phyloP scores from a whole-genome alignment of 75 land plant species.

The Larix kaempferi region DNA sequence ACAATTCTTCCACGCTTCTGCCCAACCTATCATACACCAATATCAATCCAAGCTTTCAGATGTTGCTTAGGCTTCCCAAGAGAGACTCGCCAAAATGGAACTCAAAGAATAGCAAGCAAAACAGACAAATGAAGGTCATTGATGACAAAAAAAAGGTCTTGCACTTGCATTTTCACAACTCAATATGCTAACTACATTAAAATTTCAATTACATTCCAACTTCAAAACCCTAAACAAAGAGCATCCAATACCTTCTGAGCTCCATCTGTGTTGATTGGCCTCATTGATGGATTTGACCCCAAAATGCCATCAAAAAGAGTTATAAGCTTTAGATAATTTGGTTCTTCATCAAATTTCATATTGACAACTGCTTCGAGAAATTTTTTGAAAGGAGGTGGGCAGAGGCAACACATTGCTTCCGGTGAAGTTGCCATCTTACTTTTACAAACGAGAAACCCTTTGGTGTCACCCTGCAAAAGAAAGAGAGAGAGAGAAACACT shows the following conservation, averaged over 20 bases:
- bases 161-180: too few species aligned
- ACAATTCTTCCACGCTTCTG: constrained; percentile 36
- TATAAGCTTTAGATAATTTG: constrained; percentile 23
- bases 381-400: constrained; percentile 25
- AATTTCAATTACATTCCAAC: too few species aligned
- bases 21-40: too few species aligned
- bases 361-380: constrained; percentile 23
- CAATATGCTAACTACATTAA: too few species aligned
- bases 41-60: too few species aligned
- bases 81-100: too few species aligned
- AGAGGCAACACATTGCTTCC: constrained; percentile 22
- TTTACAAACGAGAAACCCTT: constrained; percentile 27
- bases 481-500: constrained; percentile 9
- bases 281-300: constrained; percentile 19
- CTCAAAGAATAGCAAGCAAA: too few species aligned
- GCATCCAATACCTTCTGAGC: constrained; percentile 18
- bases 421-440: constrained; percentile 32
- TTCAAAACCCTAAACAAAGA: background rate
- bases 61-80: too few species aligned
- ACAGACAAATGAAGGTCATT: too few species aligned
- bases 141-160: too few species aligned
- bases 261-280: constrained; percentile 24
- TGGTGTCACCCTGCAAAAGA: constrained; percentile 25
- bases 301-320: constrained; percentile 23
- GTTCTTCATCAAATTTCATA: constrained; percentile 32